Evolutionary conservation across 164 flowering plant species (phyloP).

Genomic region (Nymphaea thermarum): DNA sequence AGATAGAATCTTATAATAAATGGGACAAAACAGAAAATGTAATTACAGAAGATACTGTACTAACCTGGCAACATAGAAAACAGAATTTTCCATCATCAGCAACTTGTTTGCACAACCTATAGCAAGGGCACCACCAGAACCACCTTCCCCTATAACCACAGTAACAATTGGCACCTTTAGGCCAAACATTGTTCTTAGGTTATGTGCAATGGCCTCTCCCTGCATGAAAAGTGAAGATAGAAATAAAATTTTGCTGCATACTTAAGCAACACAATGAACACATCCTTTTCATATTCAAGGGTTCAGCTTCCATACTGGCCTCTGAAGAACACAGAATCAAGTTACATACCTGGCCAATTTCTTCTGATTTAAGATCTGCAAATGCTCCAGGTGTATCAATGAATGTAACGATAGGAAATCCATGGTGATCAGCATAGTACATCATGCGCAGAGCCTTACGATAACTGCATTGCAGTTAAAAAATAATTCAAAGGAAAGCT

Average conservation of each 20-base stretch:
- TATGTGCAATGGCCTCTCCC: slow-evolving; percentile 24
- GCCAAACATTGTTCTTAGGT: slow-evolving; percentile 24
- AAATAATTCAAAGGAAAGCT: too few relatives aligned
- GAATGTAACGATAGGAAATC: slow-evolving; percentile 21
- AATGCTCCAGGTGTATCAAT: slow-evolving; percentile 24
- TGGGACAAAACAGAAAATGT: neutral
- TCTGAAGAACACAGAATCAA: neutral
- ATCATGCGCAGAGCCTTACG: slow-evolving; percentile 23
- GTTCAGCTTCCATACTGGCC: too few relatives aligned
- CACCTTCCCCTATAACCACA: slow-evolving; percentile 27
- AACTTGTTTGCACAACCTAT: slow-evolving; percentile 27
- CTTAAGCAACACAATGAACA: neutral
- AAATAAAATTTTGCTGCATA: neutral
- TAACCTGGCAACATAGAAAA: slow-evolving; percentile 26
- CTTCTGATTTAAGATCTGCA: slow-evolving; percentile 25
- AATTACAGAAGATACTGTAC: neutral
- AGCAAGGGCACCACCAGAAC: slow-evolving; percentile 34
- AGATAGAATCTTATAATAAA: too few relatives aligned
- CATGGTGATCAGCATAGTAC: slow-evolving; percentile 25
- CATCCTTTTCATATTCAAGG: too few relatives aligned
- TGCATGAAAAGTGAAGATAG: slow-evolving; percentile 1
- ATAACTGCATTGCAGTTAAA: slow-evolving; percentile 5
- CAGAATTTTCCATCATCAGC: slow-evolving; percentile 23
- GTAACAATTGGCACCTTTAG: slow-evolving; percentile 22
- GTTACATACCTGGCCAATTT: slow-evolving; percentile 19